Percentiles rank a stretch among this genome's conserved stretches.
These are phyloP conservation scores for Aechmea fasciata DNA, from an alignment of 176 grass and related monocot genomes.

Conservation along the genomic window DNA sequence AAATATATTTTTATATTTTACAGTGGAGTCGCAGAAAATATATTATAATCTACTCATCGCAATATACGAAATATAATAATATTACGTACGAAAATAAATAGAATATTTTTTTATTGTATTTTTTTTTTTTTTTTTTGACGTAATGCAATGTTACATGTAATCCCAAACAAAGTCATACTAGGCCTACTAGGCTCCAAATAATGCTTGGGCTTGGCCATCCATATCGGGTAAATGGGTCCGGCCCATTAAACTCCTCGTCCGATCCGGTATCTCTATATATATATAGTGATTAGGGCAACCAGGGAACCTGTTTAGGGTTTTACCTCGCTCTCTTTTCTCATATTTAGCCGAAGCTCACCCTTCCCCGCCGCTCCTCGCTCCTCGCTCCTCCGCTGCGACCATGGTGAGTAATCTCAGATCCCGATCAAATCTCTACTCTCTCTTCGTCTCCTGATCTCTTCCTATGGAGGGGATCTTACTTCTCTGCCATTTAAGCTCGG, in stretches of 20 bases:
- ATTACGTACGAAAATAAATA: too few relatives aligned
- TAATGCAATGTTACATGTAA: too few relatives aligned
- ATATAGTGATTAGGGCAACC: not conserved
- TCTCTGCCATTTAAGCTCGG: slow-evolving; percentile 15
- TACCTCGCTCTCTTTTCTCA: not conserved
- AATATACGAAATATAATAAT: too few relatives aligned
- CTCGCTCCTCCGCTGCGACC: slow-evolving; percentile 3
- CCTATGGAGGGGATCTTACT: too few relatives aligned
- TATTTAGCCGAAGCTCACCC: slow-evolving; percentile 2
- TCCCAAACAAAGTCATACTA: too few relatives aligned
- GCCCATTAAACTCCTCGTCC: not conserved
- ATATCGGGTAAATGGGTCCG: not conserved
- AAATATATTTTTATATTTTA: too few relatives aligned
- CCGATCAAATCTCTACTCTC: not conserved
- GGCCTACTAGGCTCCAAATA: too few relatives aligned
- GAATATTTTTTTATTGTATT: too few relatives aligned
- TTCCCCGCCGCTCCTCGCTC: slow-evolving; percentile 2
- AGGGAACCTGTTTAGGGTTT: slow-evolving; percentile 6
- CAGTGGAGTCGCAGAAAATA: too few relatives aligned
- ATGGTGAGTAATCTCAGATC: slow-evolving; percentile 45
- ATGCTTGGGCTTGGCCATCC: not conserved
- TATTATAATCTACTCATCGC: too few relatives aligned
- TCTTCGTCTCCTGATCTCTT: not conserved
- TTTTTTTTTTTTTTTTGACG: too few relatives aligned
- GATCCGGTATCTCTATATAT: not conserved